A percentile compares a stretch with the other conserved stretches of the same genome.
These are phyloP conservation scores for Fusarium temperatum DNA, from an alignment of 2,329 filamentous ascomycete genomes.

Conservation along the genomic window DNA sequence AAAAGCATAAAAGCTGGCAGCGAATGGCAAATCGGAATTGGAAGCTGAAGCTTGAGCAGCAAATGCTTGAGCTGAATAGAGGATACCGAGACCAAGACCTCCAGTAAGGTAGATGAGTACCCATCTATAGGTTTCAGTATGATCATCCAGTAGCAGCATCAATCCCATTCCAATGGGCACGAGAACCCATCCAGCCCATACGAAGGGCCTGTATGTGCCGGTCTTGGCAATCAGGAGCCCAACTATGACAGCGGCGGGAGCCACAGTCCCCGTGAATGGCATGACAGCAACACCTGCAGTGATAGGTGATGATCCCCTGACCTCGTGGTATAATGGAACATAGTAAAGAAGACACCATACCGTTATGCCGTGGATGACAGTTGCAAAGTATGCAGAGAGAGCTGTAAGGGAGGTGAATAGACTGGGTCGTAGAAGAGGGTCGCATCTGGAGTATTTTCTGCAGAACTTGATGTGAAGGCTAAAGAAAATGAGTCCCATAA, in stretches of 20 bases:
- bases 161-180: conserved; percentile 68
- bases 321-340: conserved; percentile 34
- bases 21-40: conserved; percentile 54
- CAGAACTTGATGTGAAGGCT: conserved; percentile 33
- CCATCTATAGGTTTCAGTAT: conserved; percentile 65
- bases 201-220: conserved; percentile 67
- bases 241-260: conserved; percentile 65
- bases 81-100: conserved; percentile 69
- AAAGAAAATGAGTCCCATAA: conserved; percentile 47
- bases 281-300: conserved; percentile 60
- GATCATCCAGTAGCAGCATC: conserved; percentile 57
- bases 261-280: conserved; percentile 69
- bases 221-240: conserved; percentile 65
- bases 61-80: conserved; percentile 70
- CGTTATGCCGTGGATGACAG: conserved; percentile 35
- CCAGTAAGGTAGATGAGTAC: conserved; percentile 69
- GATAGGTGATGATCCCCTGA: conserved; percentile 34
- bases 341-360: conserved; percentile 38
- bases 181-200: conserved; percentile 70
- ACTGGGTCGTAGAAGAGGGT: conserved; percentile 35
- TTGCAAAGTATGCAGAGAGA: conserved; percentile 35
- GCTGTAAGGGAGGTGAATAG: conserved; percentile 38
- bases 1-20: conserved; percentile 74
- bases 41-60: conserved; percentile 64
- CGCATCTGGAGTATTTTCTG: conserved; percentile 31